A percentile compares a stretch with the other conserved stretches of the same genome.
phyloP scores from a whole-genome alignment of 2,329 filamentous ascomycete species.

The Neocatenulostroma microsporum region DNA sequence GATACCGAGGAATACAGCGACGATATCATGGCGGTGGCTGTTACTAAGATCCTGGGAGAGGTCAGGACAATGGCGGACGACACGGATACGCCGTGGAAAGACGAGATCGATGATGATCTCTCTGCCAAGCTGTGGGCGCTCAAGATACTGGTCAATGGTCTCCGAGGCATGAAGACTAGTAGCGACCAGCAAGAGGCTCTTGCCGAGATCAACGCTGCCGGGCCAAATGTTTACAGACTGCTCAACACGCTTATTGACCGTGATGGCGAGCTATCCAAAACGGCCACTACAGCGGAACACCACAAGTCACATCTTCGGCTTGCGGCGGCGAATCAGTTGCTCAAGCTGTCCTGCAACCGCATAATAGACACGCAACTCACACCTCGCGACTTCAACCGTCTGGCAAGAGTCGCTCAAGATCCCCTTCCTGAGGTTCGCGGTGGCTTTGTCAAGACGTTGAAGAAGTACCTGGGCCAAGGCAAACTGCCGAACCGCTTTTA shows the following conservation, averaged over 20 bases:
- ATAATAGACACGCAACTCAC: conserved; percentile 68
- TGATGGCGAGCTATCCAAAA: conserved; percentile 72
- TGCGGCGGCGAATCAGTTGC: conserved; percentile 64
- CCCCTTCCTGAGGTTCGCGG: conserved; percentile 63
- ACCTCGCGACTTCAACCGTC: conserved; percentile 66
- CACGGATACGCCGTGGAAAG: conserved; percentile 37
- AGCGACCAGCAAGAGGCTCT: conserved; percentile 28
- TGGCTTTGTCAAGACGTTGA: conserved; percentile 74
- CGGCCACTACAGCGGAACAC: conserved; percentile 61
- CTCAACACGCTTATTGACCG: conserved; percentile 67
- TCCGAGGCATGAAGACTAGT: conserved; percentile 50
- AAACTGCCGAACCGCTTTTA: conserved; percentile 72
- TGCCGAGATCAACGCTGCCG: conserved; percentile 41
- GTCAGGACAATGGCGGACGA: conserved; percentile 49
- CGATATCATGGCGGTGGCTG: conserved; percentile 67
- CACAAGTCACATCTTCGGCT: conserved; percentile 78
- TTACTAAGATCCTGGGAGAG: conserved; percentile 65
- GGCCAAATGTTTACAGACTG: conserved; percentile 65
- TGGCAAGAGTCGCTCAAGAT: conserved; percentile 78
- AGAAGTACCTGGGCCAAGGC: conserved; percentile 76
- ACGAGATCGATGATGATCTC: conserved; percentile 68
- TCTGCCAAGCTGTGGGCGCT: conserved; percentile 76
- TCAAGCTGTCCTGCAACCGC: conserved; percentile 76
- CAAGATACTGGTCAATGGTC: conserved; percentile 76
- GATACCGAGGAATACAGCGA: conserved; percentile 63